A percentile compares a stretch with the other conserved stretches of the same genome.
These are phyloP conservation scores for Xylaria curta DNA, from an alignment of 495 filamentous ascomycete genomes.

Conservation along the genomic window DNA sequence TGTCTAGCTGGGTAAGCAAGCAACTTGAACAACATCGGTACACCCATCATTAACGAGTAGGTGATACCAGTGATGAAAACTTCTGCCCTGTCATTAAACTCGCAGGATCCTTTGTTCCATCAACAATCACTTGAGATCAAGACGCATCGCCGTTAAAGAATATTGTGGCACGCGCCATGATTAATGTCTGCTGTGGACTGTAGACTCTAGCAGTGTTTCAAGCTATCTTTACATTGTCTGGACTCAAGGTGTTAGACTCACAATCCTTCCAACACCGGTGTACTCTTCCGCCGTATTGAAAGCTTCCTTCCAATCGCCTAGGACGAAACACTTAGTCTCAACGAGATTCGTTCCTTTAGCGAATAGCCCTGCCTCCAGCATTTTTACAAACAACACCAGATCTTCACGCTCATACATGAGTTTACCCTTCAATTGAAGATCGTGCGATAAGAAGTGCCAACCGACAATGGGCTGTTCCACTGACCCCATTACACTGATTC, in stretches of 20 bases:
- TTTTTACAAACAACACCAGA: slow-evolving; percentile 31
- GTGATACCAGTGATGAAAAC: no score
- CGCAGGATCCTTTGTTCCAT: no score
- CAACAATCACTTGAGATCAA: no score
- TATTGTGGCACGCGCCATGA: no score
- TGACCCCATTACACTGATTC: slow-evolving; percentile 24
- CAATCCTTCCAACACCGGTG: slow-evolving; percentile 33
- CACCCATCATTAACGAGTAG: no score
- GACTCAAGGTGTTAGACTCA: slow-evolving; percentile 18
- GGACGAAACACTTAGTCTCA: slow-evolving; percentile 32
- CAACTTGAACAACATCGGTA: no score
- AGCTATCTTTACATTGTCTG: neutral
- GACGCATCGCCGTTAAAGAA: no score
- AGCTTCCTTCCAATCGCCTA: slow-evolving; percentile 37
- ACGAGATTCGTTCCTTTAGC: slow-evolving; percentile 35
- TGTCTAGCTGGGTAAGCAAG: no score
- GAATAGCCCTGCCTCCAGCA: slow-evolving; percentile 38
- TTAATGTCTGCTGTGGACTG: neutral
- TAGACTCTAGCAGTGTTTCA: neutral
- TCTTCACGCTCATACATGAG: slow-evolving; percentile 44
- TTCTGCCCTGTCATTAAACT: no score
- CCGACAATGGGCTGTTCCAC: slow-evolving; percentile 20
- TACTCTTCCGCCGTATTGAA: slow-evolving; percentile 32
- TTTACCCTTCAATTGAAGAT: slow-evolving; percentile 43
- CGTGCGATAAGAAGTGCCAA: slow-evolving; percentile 30